A percentile compares a stretch with the other conserved stretches of the same genome.
phyloP scores from a whole-genome alignment of 306 rosid genomes.

The Sindora glabra region DNA sequence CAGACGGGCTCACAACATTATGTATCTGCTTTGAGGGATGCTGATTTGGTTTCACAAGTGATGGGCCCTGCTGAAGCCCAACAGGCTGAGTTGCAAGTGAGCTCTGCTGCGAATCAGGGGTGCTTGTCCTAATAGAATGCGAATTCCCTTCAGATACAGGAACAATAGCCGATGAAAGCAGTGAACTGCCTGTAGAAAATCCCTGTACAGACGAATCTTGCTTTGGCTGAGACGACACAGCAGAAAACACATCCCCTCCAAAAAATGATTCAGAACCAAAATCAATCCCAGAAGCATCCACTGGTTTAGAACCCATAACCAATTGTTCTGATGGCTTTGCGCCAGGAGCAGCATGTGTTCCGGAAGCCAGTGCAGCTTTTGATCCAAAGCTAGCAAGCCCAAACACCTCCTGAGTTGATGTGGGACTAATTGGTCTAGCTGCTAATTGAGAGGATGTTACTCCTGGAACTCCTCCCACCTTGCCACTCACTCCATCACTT shows the following conservation, averaged over 20 bases:
- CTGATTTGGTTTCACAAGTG: conserved; percentile 43
- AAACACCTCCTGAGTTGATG: conserved; percentile 39
- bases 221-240: conserved; percentile 46
- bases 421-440: conserved; percentile 40
- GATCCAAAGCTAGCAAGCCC: conserved; percentile 49
- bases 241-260: conserved; percentile 70
- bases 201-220: conserved; percentile 42
- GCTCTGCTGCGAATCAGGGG: conserved; percentile 40
- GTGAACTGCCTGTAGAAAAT: conserved; percentile 29
- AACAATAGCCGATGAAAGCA: conserved; percentile 38
- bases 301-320: conserved; percentile 37
- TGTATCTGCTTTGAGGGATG: conserved; percentile 31
- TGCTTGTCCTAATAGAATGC: conserved; percentile 33
- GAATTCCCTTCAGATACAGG: conserved; percentile 50
- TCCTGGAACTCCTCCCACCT: conserved; percentile 31
- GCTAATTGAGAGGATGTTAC: conserved; percentile 30
- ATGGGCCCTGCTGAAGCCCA: conserved; percentile 38
- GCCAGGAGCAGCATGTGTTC: conserved; percentile 41
- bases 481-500: conserved; percentile 41
- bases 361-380: conserved; percentile 40
- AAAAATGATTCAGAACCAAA: conserved; percentile 52
- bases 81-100: conserved; percentile 42
- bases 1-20: conserved; percentile 30
- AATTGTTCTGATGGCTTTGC: conserved; percentile 35
- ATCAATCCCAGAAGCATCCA: conserved; percentile 51